These are phyloP conservation scores for Cyclotella choctawhatcheeana DNA, from an alignment of 108 stramenopile genomes.

Conservation along the genomic window DNA sequence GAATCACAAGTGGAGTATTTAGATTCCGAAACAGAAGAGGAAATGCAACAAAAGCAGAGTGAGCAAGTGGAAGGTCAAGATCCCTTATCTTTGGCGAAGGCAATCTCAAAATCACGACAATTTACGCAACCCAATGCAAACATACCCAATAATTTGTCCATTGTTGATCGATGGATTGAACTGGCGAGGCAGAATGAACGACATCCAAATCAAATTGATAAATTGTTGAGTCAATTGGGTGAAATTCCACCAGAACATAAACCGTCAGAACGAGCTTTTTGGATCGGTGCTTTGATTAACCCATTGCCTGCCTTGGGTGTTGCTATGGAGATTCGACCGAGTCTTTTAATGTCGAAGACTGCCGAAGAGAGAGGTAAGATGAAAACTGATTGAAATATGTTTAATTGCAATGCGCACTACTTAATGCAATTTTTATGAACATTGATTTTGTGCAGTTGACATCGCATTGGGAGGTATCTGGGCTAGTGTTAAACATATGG, in stretches of 20 bases:
- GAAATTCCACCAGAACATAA: conserved; percentile 63
- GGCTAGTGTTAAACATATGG: conserved; percentile 68
- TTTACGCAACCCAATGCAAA: conserved; percentile 65
- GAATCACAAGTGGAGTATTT: conserved; percentile 61
- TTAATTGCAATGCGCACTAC: no score
- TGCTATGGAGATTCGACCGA: conserved; percentile 73
- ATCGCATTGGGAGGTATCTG: conserved; percentile 68
- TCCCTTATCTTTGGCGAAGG: conserved; percentile 52
- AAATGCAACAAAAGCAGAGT: conserved; percentile 16
- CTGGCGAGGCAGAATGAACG: conserved; percentile 67
- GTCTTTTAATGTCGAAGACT: conserved; percentile 57
- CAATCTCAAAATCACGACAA: conserved; percentile 55
- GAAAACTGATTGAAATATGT: no score
- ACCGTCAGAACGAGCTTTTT: conserved; percentile 80
- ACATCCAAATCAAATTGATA: conserved; percentile 61
- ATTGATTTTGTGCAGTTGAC: no score
- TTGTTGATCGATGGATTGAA: conserved; percentile 75
- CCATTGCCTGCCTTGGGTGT: conserved; percentile 82
- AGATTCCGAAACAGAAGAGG: conserved; percentile 62
- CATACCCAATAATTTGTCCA: conserved; percentile 44
- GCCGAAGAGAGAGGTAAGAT: conserved; percentile 71
- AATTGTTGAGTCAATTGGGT: conserved; percentile 57
- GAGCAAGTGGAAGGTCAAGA: background rate
- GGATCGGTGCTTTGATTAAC: conserved; percentile 81
- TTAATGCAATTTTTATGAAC: no score